These are phyloP conservation scores for Stenogyne calaminthoides DNA, from an alignment of 305 asterid species.

Conservation along the genomic window DNA sequence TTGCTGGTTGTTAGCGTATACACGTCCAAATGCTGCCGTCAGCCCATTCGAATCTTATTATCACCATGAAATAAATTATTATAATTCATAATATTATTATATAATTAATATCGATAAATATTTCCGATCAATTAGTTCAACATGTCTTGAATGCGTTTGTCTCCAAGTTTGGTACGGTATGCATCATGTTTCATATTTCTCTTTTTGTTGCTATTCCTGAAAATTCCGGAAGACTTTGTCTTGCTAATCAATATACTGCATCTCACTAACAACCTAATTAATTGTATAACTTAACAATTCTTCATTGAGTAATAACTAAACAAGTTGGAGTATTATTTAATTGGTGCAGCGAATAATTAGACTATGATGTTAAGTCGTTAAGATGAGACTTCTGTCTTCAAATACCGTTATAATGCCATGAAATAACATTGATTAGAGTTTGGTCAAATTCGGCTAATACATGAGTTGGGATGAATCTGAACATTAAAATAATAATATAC, in stretches of 20 bases:
- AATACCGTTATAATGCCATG: not conserved
- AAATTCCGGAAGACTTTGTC: not conserved
- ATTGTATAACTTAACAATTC: not conserved
- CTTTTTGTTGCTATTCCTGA: not conserved
- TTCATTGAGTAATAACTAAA: not conserved
- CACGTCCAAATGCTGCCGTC: constrained; percentile 38
- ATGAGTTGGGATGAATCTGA: not conserved
- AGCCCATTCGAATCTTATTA: constrained; percentile 25
- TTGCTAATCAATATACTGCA: not conserved
- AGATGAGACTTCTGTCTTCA: not conserved
- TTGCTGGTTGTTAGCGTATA: constrained; percentile 33
- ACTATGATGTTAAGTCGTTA: not conserved
- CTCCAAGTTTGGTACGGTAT: not conserved
- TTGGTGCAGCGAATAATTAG: not conserved
- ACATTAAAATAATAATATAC: no score
- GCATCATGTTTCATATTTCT: not conserved
- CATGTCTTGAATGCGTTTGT: not conserved
- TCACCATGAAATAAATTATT: constrained; percentile 4
- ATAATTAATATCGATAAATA: no score
- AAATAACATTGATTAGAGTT: not conserved
- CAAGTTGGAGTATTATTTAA: not conserved
- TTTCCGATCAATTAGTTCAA: not conserved
- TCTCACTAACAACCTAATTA: no score
- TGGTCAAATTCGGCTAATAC: not conserved
- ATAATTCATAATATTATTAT: not conserved